Evolutionary conservation across 2,329 filamentous ascomycete species (phyloP).

Genomic region (Pestalotiopsis sp.): DNA sequence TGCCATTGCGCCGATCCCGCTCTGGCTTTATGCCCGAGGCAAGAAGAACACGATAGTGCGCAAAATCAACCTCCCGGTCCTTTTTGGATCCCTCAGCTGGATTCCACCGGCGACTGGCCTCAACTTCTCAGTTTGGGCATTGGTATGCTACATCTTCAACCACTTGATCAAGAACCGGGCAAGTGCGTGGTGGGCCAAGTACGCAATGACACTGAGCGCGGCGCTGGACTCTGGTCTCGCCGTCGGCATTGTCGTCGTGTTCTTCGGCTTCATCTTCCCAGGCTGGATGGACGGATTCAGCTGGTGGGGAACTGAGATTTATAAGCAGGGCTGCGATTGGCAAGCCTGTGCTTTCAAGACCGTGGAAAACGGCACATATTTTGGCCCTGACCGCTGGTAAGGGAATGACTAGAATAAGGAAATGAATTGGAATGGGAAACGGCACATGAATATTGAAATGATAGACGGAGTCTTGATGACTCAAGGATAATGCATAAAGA

Average conservation of each 20-base stretch:
- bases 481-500: slow-evolving; percentile 1
- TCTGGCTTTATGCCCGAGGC: slow-evolving; percentile 72
- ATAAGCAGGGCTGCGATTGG: slow-evolving; percentile 86
- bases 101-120: slow-evolving; percentile 85
- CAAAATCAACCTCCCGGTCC: slow-evolving; percentile 79
- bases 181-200: slow-evolving; percentile 84
- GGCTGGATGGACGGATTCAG: slow-evolving; percentile 72
- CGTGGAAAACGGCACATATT: slow-evolving; percentile 64
- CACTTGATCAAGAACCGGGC: slow-evolving; percentile 70
- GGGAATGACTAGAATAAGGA: slow-evolving; percentile 9
- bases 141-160: slow-evolving; percentile 87
- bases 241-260: slow-evolving; percentile 80
- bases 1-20: slow-evolving; percentile 70
- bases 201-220: slow-evolving; percentile 86
- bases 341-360: slow-evolving; percentile 72
- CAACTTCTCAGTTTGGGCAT: slow-evolving; percentile 85
- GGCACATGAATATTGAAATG: background rate
- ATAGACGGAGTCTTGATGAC: background rate
- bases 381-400: slow-evolving; percentile 68
- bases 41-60: slow-evolving; percentile 65
- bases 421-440: background rate
- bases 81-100: slow-evolving; percentile 83
- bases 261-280: slow-evolving; percentile 85
- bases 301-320: slow-evolving; percentile 90
- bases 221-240: slow-evolving; percentile 83